Evolutionary conservation across 2,329 filamentous ascomycete species (phyloP).

Genomic region (Epichloe hybrida): DNA sequence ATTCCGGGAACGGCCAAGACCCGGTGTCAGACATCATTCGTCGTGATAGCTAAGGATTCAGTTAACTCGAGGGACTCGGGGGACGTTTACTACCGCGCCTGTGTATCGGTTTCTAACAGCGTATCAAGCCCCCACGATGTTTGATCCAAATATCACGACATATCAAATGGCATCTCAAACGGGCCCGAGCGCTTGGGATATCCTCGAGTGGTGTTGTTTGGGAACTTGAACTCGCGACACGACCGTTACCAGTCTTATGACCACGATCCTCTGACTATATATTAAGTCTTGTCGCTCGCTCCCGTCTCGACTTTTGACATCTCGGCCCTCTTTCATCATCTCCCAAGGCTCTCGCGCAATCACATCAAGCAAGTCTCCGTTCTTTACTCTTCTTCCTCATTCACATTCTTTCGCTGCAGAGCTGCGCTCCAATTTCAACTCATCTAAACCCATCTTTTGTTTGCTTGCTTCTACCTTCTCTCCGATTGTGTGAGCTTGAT

Average conservation of each 20-base stretch:
- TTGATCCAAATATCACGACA: background rate
- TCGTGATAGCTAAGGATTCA: background rate
- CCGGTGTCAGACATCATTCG: constrained; percentile 3
- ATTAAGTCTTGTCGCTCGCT: background rate
- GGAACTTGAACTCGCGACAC: background rate
- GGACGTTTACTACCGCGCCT: background rate
- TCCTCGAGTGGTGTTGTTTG: background rate
- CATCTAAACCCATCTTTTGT: too few species aligned
- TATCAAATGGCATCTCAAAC: background rate
- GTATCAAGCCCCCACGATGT: background rate
- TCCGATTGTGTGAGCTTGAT: background rate
- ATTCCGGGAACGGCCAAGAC: background rate
- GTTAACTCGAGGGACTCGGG: background rate
- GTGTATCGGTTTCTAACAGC: background rate
- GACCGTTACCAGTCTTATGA: background rate
- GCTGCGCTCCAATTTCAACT: constrained; percentile 14
- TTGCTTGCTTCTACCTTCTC: background rate
- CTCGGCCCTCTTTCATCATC: background rate
- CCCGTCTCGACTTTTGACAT: background rate
- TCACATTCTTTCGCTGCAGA: constrained; percentile 10
- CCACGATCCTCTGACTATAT: background rate
- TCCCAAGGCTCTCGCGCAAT: background rate
- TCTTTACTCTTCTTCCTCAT: constrained; percentile 6
- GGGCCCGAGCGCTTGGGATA: background rate
- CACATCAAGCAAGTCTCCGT: background rate